Evolutionary conservation across 805 yeast genomes (phyloP).

Genomic region (Wickerhamomyces sydowiorum): DNA sequence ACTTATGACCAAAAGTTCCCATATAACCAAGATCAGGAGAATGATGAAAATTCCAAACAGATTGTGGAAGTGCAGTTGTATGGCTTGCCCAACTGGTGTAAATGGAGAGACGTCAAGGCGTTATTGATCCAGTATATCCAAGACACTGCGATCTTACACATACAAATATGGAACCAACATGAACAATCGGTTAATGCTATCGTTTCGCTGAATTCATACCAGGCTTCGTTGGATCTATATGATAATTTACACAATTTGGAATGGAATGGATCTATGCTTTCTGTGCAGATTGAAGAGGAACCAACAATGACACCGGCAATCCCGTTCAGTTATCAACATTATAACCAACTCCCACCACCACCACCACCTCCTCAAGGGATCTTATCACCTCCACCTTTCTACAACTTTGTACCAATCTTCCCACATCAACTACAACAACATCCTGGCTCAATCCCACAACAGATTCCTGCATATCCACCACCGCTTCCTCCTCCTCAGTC

Average conservation of each 20-base stretch:
- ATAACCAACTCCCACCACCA: no score
- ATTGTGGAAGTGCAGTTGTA: constrained; percentile 11
- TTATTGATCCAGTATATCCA: constrained; percentile 12
- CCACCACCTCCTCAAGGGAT: constrained; percentile 1
- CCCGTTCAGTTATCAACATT: no score
- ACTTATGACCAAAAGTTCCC: background rate
- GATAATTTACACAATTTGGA: constrained; percentile 13
- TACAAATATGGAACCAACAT: constrained; percentile 9
- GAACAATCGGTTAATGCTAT: constrained; percentile 4
- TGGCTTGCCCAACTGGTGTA: constrained; percentile 15
- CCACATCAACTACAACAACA: constrained; percentile 1
- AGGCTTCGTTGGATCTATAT: constrained; percentile 4
- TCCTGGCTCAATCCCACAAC: background rate
- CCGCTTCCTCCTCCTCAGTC: background rate
- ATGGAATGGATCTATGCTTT: constrained; percentile 12
- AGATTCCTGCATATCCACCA: background rate
- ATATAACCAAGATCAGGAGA: background rate
- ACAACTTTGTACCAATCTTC: background rate
- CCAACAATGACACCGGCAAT: background rate
- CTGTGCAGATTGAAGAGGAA: constrained; percentile 5
- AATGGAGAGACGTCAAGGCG: constrained; percentile 19
- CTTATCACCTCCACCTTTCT: background rate
- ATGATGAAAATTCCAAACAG: background rate
- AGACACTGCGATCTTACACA: constrained; percentile 15
- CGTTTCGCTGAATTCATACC: constrained; percentile 8